phyloP scores from a whole-genome alignment of 2,329 filamentous ascomycete genomes.

The Fusarium brachygibbosum region DNA sequence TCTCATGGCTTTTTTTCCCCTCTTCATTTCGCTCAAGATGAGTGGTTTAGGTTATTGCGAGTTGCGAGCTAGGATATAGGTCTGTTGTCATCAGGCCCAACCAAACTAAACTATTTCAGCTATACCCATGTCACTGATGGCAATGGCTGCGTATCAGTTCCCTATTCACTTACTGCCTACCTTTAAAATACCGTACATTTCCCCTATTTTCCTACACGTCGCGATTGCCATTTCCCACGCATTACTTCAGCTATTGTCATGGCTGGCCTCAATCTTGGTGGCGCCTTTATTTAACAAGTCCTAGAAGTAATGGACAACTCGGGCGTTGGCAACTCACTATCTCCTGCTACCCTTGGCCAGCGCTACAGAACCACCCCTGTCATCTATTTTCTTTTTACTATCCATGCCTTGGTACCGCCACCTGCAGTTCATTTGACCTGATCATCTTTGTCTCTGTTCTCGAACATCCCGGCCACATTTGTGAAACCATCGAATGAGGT shows the following conservation, averaged over 20 bases:
- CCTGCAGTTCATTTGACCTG: slow-evolving; percentile 18
- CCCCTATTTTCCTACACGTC: slow-evolving; percentile 8
- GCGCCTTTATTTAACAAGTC: slow-evolving; percentile 17
- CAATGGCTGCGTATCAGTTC: slow-evolving; percentile 23
- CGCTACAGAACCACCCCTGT: slow-evolving; percentile 39
- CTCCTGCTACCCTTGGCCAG: slow-evolving; percentile 19
- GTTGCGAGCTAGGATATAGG: slow-evolving; percentile 36
- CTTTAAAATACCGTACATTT: slow-evolving; percentile 2
- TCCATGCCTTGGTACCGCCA: slow-evolving; percentile 9
- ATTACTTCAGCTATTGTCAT: slow-evolving; percentile 7
- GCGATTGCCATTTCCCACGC: slow-evolving; percentile 5
- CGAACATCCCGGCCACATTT: slow-evolving; percentile 25
- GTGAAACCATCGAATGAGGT: slow-evolving; percentile 27
- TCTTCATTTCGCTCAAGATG: neutral
- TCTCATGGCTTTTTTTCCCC: neutral
- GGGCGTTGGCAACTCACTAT: slow-evolving; percentile 24
- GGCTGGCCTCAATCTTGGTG: slow-evolving; percentile 31
- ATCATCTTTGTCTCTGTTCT: slow-evolving; percentile 32
- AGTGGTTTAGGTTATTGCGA: slow-evolving; percentile 35
- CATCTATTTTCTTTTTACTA: slow-evolving; percentile 34
- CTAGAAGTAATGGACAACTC: slow-evolving; percentile 21
- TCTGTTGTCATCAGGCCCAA: slow-evolving; percentile 13
- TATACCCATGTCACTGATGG: slow-evolving; percentile 35
- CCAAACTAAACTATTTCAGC: slow-evolving; percentile 14
- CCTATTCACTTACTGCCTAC: neutral